Evolutionary conservation across 2,329 filamentous ascomycete genomes (phyloP), one percentile per base, ranked within the genome.

Genomic region (Arthrobotrys iridis): DNA sequence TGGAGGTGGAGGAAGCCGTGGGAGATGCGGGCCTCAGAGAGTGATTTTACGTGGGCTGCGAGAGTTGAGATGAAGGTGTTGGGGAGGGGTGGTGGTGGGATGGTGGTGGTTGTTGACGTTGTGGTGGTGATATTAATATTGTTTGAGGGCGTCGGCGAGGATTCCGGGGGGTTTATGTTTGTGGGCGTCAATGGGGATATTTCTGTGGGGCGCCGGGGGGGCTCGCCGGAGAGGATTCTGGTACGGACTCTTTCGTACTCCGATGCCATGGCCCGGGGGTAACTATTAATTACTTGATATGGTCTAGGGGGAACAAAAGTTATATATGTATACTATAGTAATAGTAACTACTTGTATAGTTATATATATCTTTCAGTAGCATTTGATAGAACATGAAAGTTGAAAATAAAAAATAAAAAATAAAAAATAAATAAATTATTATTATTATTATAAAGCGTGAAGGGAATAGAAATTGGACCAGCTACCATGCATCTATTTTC

Each of bases 1-100:
- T 63, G 57, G 0, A 75, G 40, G 20, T 75, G 71, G 28, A 75
- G 45, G 30, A 75, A 75, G 10, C 71, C 71, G 33, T 64, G 62
- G 10, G 71, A 75, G 46, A 75, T 52, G 28, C 71, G 71, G 15
- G 28, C 8, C 28, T 67, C 57, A 8, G 71, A 75, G 7, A 75
- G 62, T 1, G 15, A 11, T 57, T 43, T 48, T 13, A 75, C 20
- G 40, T 75, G 63, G 28, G 18, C 33, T 1, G 57, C 57, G 45
- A 75, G 48, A 4, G 40, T 67, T 55, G 40, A 52, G 26, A 35
- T 77, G 77, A 62, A 76, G 13, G 28, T 8, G 35, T 28, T 41
- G 35, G 11, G 66, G 20, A 65, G 40, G 10, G 45, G 22, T 50
- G 58, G 35, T 48, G 59, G 46, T 8, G 64, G 70, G 30, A 64